Conservation (phyloP, 768 basidiomycete genomes). For the Mycena kentingensis region DNA sequence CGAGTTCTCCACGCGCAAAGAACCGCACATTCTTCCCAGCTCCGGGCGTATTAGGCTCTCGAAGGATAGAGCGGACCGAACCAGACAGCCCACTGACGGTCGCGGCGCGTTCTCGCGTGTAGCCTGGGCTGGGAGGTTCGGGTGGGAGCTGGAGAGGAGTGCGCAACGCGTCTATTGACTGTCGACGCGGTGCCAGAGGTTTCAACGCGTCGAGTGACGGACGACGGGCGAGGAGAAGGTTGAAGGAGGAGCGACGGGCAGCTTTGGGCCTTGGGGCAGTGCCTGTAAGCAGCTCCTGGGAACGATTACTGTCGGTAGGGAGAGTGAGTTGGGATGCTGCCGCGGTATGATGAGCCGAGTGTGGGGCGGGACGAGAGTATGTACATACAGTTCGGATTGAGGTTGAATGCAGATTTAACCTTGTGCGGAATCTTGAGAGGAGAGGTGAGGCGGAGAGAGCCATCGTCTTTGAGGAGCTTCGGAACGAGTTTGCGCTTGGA, state of each 20-base stretch:
- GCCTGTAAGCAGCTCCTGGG: slow-evolving; percentile 17
- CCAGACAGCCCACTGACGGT: slow-evolving; percentile 35
- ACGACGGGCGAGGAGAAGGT: slow-evolving; percentile 24
- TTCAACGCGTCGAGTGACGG: slow-evolving; percentile 36
- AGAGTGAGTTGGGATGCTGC: slow-evolving; percentile 24
- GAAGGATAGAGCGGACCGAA: slow-evolving; percentile 74
- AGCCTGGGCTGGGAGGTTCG: slow-evolving; percentile 29
- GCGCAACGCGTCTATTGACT: slow-evolving; percentile 40
- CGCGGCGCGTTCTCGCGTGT: slow-evolving; percentile 14
- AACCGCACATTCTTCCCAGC: slow-evolving; percentile 78
- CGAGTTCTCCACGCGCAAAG: slow-evolving; percentile 67
- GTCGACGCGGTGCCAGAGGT: slow-evolving; percentile 21
- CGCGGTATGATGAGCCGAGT: slow-evolving; percentile 10
- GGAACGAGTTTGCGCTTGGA: slow-evolving; percentile 46
- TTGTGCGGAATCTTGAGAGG: slow-evolving; percentile 51
- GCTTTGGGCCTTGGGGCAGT: slow-evolving; percentile 17
- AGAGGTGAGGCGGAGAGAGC: slow-evolving; percentile 36
- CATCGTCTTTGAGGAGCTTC: slow-evolving; percentile 56
- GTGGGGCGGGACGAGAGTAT: slow-evolving; percentile 30
- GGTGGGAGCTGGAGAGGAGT: slow-evolving; percentile 17
- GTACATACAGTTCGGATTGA: slow-evolving; percentile 41
- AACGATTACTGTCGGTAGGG: slow-evolving; percentile 14
- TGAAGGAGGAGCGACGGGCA: slow-evolving; percentile 20
- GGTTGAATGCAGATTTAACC: slow-evolving; percentile 45
- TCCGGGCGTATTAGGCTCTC: slow-evolving; percentile 68